Conservation (phyloP, 169 alveolate species). For the Cryptosporidium meleagridis region DNA sequence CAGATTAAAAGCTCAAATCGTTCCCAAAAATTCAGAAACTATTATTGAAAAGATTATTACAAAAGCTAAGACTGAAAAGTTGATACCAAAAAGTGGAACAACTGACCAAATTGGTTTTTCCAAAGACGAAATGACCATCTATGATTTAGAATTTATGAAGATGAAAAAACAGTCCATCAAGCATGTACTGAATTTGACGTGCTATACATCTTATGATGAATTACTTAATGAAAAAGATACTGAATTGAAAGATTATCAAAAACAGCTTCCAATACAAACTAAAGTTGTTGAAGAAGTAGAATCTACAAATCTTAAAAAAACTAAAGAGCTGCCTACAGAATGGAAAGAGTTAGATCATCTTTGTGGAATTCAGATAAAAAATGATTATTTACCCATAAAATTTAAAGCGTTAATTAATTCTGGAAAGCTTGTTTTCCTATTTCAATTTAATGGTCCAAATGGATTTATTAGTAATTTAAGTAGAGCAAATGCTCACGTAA, state of each 20-base stretch:
- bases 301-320: background rate
- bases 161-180: background rate
- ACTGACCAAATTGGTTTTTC: conserved; percentile 36
- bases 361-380: background rate
- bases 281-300: conserved; percentile 38
- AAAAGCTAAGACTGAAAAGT: background rate
- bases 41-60: conserved; percentile 11
- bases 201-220: conserved; percentile 41
- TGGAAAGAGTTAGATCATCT: conserved; percentile 24
- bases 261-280: background rate
- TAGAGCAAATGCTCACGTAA: conserved; percentile 58
- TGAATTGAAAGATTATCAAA: background rate
- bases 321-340: background rate
- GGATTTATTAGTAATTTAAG: conserved; percentile 6
- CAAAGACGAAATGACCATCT: conserved; percentile 21
- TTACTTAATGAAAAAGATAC: background rate
- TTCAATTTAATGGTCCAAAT: conserved; percentile 26
- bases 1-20: conserved; percentile 16
- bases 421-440: conserved; percentile 5
- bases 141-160: conserved; percentile 27
- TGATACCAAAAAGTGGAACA: conserved; percentile 47
- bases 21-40: background rate
- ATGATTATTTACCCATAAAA: conserved; percentile 7
- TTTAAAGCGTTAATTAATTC: conserved; percentile 27
- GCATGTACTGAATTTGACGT: conserved; percentile 23